Percentiles rank a stretch among this genome's conserved stretches.
phyloP scores from a whole-genome alignment of 768 basidiomycete species.

The Rubroboletus pulcherrimus region DNA sequence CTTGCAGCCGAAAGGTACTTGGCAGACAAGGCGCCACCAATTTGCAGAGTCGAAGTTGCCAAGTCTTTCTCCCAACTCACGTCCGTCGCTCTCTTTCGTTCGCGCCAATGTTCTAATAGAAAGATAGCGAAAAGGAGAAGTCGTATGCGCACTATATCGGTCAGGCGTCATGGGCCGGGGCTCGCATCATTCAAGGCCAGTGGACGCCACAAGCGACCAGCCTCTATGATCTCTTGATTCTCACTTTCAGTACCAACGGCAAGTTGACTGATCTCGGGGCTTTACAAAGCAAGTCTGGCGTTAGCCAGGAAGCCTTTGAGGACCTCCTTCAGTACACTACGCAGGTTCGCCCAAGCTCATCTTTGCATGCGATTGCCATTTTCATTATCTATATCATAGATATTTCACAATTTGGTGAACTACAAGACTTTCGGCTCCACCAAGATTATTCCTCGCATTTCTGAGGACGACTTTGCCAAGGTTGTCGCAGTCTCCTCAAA shows the following conservation, averaged over 20 bases:
- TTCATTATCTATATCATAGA: constrained; percentile 17
- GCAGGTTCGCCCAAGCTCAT: constrained; percentile 46
- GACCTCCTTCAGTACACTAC: constrained; percentile 66
- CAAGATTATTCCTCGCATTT: constrained; percentile 76
- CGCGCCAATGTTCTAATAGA: background rate
- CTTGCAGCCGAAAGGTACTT: constrained; percentile 57
- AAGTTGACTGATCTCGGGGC: constrained; percentile 52
- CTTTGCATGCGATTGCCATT: background rate
- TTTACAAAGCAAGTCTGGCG: constrained; percentile 50
- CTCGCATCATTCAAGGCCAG: constrained; percentile 78
- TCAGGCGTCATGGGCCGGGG: constrained; percentile 80
- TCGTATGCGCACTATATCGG: constrained; percentile 72
- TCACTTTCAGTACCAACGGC: constrained; percentile 60
- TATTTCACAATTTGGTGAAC: constrained; percentile 50
- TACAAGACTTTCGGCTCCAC: constrained; percentile 82
- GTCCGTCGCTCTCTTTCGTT: constrained; percentile 31
- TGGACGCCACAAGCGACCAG: constrained; percentile 70
- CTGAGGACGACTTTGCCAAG: constrained; percentile 55
- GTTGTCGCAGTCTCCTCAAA: constrained; percentile 63
- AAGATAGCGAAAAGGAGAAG: constrained; percentile 65
- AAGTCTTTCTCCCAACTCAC: constrained; percentile 68
- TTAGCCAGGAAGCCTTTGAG: constrained; percentile 62
- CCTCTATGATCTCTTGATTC: constrained; percentile 69
- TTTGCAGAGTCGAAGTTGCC: constrained; percentile 67
- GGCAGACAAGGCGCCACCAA: constrained; percentile 72